A percentile compares a stretch with the other conserved stretches of the same genome.
Evolutionary conservation across 2,329 filamentous ascomycete genomes (phyloP).

Genomic region (Mariannaea elegans): DNA sequence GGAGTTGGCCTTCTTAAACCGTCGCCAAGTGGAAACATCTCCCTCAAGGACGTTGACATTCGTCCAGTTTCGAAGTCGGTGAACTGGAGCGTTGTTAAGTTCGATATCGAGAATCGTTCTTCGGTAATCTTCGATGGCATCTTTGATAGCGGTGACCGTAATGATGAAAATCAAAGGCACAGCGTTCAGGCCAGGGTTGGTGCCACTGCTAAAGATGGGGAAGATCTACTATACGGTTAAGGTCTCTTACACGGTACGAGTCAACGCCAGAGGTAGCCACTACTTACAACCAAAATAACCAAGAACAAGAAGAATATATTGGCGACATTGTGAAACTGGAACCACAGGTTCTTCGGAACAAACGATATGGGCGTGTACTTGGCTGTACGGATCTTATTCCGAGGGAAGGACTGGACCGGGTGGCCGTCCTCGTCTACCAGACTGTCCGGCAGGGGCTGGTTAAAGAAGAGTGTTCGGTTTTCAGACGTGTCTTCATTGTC

Average conservation of each 20-base stretch:
- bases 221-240: conserved; percentile 74
- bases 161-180: conserved; percentile 95
- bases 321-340: conserved; percentile 98
- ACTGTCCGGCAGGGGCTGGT: conserved; percentile 78
- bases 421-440: conserved; percentile 84
- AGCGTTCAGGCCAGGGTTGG: conserved; percentile 88
- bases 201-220: conserved; percentile 92
- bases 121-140: conserved; percentile 94
- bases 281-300: conserved; percentile 89
- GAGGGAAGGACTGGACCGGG: conserved; percentile 73
- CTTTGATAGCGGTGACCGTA: conserved; percentile 87
- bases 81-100: conserved; percentile 94
- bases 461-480: conserved; percentile 80
- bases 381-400: conserved; percentile 97
- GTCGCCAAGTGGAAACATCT: conserved; percentile 85
- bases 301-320: conserved; percentile 98
- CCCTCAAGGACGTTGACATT: conserved; percentile 95
- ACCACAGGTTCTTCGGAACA: conserved; percentile 94
- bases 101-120: conserved; percentile 91
- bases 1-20: conserved; percentile 87
- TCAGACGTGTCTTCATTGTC: conserved; percentile 50
- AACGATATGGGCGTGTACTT: conserved; percentile 98
- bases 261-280: conserved; percentile 2
- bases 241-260: conserved; percentile 14
- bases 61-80: conserved; percentile 85